These are phyloP conservation scores for Fomes fomentarius DNA, from an alignment of 1,284 basidiomycete species.

Conservation along the genomic window DNA sequence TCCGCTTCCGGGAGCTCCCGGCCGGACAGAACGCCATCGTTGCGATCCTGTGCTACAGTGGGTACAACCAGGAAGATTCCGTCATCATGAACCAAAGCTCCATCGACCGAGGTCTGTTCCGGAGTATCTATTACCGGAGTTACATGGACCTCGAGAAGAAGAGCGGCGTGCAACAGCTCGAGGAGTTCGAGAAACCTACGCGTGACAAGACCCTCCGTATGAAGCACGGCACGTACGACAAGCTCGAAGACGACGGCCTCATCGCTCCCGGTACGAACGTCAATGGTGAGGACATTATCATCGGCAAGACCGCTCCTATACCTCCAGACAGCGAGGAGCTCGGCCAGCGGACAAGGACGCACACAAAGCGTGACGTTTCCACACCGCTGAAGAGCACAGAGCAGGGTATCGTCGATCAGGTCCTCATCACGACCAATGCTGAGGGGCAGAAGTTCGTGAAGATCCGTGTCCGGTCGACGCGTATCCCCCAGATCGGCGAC, in stretches of 20 bases:
- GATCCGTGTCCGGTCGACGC: conserved; percentile 93
- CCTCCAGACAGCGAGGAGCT: conserved; percentile 97
- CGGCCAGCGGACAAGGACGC: conserved; percentile 90
- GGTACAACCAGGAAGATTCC: conserved; percentile 99
- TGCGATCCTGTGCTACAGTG: conserved; percentile 98
- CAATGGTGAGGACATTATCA: conserved; percentile 97
- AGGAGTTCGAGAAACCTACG: conserved; percentile 97
- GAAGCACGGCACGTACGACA: conserved; percentile 99
- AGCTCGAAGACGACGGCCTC: conserved; percentile 94
- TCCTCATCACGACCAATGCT: conserved; percentile 94
- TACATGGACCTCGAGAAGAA: conserved; percentile 99
- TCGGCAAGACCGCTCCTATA: conserved; percentile 98
- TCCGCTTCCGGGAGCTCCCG: conserved; percentile 96
- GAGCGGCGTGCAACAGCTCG: conserved; percentile 88
- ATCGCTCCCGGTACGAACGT: conserved; percentile 97
- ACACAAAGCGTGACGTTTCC: conserved; percentile 93
- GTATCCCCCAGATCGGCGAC: conserved; percentile 97
- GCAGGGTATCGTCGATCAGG: conserved; percentile 97
- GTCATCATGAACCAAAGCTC: conserved; percentile 99
- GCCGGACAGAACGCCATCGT: conserved; percentile 99
- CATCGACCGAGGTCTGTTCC: conserved; percentile 97
- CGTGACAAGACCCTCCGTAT: conserved; percentile 93
- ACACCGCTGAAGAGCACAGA: conserved; percentile 98
- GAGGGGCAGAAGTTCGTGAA: conserved; percentile 99
- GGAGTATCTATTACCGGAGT: conserved; percentile 97